A percentile compares a stretch with the other conserved stretches of the same genome.
phyloP scores from a whole-genome alignment of 169 alveolate species.

The Haemoproteus tartakovskyi region DNA sequence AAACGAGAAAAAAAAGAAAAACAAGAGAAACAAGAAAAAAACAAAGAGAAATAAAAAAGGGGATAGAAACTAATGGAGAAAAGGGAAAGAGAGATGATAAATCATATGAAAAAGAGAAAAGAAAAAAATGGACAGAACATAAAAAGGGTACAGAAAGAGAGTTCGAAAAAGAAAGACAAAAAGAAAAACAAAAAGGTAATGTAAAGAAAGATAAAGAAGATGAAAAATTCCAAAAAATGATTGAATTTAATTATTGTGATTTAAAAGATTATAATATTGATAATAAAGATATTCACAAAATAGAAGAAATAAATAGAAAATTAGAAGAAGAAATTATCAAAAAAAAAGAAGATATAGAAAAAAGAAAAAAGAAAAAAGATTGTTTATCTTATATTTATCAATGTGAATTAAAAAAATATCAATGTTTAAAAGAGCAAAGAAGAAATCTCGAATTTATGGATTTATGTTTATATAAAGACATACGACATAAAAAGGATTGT shows the following conservation, averaged over 20 bases:
- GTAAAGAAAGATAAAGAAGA: not conserved
- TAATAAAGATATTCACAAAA: slow-evolving; percentile 45
- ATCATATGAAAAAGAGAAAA: not conserved
- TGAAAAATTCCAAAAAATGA: slow-evolving; percentile 18
- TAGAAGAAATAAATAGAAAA: slow-evolving; percentile 39
- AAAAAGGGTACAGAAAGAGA: not conserved
- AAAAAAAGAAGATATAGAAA: slow-evolving; percentile 26
- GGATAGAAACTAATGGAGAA: not conserved
- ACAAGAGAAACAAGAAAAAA: not conserved
- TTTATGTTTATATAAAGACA: slow-evolving; percentile 49
- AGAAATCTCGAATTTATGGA: slow-evolving; percentile 44
- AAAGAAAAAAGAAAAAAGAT: slow-evolving; percentile 21
- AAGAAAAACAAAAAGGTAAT: not conserved
- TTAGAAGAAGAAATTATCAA: slow-evolving; percentile 31
- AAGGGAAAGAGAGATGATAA: not conserved
- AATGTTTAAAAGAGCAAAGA: slow-evolving; percentile 57
- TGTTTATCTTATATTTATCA: slow-evolving; percentile 40
- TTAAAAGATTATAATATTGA: slow-evolving; percentile 34
- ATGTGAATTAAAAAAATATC: slow-evolving; percentile 36
- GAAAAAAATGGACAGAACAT: not conserved
- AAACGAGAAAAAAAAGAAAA: not conserved
- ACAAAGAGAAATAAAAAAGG: not conserved
- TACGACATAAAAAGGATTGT: slow-evolving; percentile 49
- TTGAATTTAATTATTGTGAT: slow-evolving; percentile 23
- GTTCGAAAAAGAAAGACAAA: too few relatives aligned